phyloP scores from a whole-genome alignment of 73 alveolate species.

The Tetrahymena borealis region DNA sequence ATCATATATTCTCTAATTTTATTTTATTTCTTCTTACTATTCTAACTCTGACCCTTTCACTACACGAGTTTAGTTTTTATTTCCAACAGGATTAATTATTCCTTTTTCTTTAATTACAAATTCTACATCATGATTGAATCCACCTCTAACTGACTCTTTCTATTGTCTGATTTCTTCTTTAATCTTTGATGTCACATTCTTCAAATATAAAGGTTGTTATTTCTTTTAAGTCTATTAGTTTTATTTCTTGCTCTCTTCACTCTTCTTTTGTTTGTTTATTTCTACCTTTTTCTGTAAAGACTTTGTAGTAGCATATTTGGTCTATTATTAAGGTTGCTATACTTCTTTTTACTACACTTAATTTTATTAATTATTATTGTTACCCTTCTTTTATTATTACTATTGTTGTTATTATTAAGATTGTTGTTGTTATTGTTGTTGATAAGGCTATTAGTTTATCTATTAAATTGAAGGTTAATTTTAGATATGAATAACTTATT shows the following conservation, averaged over 20 bases:
- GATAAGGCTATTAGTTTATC: background rate
- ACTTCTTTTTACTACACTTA: background rate
- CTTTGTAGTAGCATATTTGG: background rate
- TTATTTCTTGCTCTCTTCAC: background rate
- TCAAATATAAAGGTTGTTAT: background rate
- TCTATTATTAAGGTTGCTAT: background rate
- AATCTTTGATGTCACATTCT: background rate
- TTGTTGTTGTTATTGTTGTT: too few species aligned
- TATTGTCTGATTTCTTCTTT: background rate
- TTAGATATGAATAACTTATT: background rate
- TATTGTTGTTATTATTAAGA: background rate
- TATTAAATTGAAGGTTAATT: background rate
- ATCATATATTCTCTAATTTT: background rate
- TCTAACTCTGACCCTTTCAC: background rate
- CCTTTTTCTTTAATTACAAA: background rate
- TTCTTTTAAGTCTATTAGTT: background rate
- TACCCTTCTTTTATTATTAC: background rate
- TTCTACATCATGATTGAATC: background rate
- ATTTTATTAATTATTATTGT: background rate
- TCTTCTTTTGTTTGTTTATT: background rate
- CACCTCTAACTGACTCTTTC: background rate
- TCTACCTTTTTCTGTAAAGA: background rate
- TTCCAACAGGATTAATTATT: background rate
- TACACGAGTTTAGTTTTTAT: background rate
- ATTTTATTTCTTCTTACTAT: background rate